phyloP scores from a whole-genome alignment of 2,329 filamentous ascomycete species.

The Colletotrichum abscissum region DNA sequence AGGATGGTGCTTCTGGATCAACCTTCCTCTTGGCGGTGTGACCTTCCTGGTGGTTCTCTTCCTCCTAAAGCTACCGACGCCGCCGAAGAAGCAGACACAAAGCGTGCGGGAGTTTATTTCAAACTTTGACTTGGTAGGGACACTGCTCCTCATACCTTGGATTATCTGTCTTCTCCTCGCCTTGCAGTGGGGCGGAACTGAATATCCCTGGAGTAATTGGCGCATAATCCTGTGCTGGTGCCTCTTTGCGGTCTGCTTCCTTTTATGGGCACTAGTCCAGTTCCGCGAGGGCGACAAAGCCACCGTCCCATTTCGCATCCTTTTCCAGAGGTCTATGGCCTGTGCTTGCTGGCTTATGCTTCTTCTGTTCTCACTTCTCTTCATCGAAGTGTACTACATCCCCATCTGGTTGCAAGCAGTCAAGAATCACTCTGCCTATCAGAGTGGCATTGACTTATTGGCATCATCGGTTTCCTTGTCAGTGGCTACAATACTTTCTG shows the following conservation, averaged over 20 bases:
- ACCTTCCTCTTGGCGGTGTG: slow-evolving; percentile 57
- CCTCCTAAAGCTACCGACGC: slow-evolving; percentile 52
- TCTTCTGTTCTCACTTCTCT: not conserved
- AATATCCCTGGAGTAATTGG: slow-evolving; percentile 43
- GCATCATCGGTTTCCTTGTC: slow-evolving; percentile 61
- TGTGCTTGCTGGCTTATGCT: not conserved
- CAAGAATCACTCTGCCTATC: not conserved
- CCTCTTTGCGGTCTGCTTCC: slow-evolving; percentile 59
- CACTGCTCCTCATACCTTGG: not conserved
- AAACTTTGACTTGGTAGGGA: slow-evolving; percentile 40
- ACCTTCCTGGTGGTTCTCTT: slow-evolving; percentile 53
- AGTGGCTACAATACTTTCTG: not conserved
- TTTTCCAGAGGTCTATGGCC: slow-evolving; percentile 43
- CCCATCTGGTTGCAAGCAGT: slow-evolving; percentile 8
- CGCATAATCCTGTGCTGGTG: slow-evolving; percentile 62
- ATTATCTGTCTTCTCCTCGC: not conserved
- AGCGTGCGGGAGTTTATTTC: slow-evolving; percentile 44
- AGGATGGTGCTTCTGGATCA: slow-evolving; percentile 59
- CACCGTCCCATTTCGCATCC: slow-evolving; percentile 60
- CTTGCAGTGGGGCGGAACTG: not conserved
- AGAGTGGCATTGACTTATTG: slow-evolving; percentile 46
- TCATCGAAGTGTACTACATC: not conserved
- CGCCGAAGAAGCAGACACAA: slow-evolving; percentile 41
- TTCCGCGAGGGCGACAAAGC: slow-evolving; percentile 64
- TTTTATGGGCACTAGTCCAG: slow-evolving; percentile 64